Evolutionary conservation across 2,329 filamentous ascomycete species (phyloP), one percentile per base, ranked within the genome.

Genomic region (Aspergillus ochraceus): DNA sequence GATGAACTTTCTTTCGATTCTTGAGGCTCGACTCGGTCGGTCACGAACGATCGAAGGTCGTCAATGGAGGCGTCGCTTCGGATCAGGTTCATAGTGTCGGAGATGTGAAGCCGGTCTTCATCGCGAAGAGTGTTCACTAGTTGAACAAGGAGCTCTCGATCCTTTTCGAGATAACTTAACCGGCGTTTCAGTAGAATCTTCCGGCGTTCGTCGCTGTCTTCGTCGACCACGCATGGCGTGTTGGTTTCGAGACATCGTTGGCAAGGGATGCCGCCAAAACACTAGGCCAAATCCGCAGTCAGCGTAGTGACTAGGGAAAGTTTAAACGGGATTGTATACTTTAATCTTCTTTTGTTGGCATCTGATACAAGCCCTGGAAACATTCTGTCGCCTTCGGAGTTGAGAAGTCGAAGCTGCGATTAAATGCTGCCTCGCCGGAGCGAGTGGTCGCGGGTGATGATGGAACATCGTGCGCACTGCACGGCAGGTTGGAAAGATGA

Each of bases 201-300:
- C n/a, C 62, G 60, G 12, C 62, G 60, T 17, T 57, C 57, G 56
- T 66, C 64, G 36, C 52, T 61, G 26, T 60, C 47, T 39, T 55
- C 53, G 49, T 63, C 59, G 49, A 64, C 29, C 6, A 58, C 26
- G 30, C 63, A 64, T 17, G 55, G 51, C n/a, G 39, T 12, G 12
- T 20, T n/a, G 22, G 32, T 32, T 19, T 49, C 32, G 30, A 58
- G 20, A 54, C 59, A 60, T 26, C 26, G 36, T 12, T 29, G 22
- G 42, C 52, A 55, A 12, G 52, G 52, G 14, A 32, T 26, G 10
- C 24, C 29, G 24, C 49, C 49, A 12, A 26, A 26, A 26, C 49
- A 51, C 49, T 51, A 30, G 24, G 14, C 22, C n/a, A 46, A 46
- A 22, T 22, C 12, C 9, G 20, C 45, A 12, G 14, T 47, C 11